Evolutionary conservation across 352 stramenopile species (phyloP), one percentile per base, ranked within the genome.

Genomic region (Pythium aristosporum): DNA sequence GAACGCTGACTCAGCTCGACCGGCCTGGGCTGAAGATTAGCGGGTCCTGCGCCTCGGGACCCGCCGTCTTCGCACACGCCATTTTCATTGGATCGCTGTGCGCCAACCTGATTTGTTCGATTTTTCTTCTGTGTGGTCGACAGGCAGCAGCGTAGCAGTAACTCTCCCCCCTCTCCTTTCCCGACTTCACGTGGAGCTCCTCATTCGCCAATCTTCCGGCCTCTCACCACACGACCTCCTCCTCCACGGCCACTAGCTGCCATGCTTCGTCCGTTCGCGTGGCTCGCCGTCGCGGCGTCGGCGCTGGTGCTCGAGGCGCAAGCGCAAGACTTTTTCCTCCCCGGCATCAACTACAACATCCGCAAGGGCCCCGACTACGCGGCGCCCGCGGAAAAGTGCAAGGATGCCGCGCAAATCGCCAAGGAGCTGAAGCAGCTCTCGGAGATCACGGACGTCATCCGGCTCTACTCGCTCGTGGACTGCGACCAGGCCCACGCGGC

Each of bases 281-380:
- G 72, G 52, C 52, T 77, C 32, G 71, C 65, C 20, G 50, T 62
- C 34, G 69, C 71, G 3, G 57, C 67, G 5, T 65, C 72, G 48
- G 9, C 34, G 10, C 42, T 71, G 21, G 61, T 70, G 20, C 20
- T 53, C 1, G 9, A 62, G 36, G 56, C 71, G 20, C 52, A 65
- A 11, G 73, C 68, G 16, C 60, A 80, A 43, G 72, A 67, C 58
- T 74, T 82, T 57, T 81, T 52, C 49, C 58, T 74, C 64, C 63
- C 72, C 43, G 82, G 80, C 51, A 75, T 91, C 69, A 91, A 91
- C 73, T 91, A 88, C 75, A 87, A 88, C 76, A 85, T 85, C 60
- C 80, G 80, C 63, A 60, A 66, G 6, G 80, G 77, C 3, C 73
- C 78, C 25, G 77, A 89, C 69, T 85, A 73, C 68, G 75, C 71